Percentiles rank a stretch among this genome's conserved stretches.
phyloP scores from a whole-genome alignment of 2,329 filamentous ascomycete species.

The Endoconidiophora laricicola region DNA sequence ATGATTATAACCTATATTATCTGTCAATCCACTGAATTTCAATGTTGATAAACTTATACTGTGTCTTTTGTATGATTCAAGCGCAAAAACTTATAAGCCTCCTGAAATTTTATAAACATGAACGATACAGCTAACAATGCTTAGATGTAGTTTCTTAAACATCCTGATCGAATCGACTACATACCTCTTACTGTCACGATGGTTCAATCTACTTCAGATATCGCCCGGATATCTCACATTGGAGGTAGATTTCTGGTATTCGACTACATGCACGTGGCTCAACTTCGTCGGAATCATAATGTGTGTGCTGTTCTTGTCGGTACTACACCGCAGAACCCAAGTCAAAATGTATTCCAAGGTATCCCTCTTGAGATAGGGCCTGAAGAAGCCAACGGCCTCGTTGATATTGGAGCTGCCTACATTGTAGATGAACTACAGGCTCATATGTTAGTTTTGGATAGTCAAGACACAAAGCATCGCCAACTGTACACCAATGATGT shows the following conservation, averaged over 20 bases:
- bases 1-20: constrained; percentile 20
- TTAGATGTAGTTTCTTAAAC: constrained; percentile 4
- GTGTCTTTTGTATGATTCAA: constrained; percentile 12
- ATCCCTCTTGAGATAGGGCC: constrained; percentile 78
- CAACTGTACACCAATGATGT: constrained; percentile 2
- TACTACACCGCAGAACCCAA: constrained; percentile 77
- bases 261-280: constrained; percentile 62
- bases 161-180: not conserved
- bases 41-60: constrained; percentile 23
- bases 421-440: constrained; percentile 62
- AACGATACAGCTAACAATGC: constrained; percentile 4
- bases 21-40: constrained; percentile 43
- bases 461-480: constrained; percentile 25
- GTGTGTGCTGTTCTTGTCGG: constrained; percentile 78
- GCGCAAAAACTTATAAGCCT: not conserved
- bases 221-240: constrained; percentile 66
- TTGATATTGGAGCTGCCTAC: constrained; percentile 60
- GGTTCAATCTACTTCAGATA: constrained; percentile 17
- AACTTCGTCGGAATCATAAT: constrained; percentile 62
- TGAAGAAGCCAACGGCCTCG: constrained; percentile 71
- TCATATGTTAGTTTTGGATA: constrained; percentile 48
- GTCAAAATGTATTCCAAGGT: constrained; percentile 87
- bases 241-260: constrained; percentile 77
- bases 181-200: not conserved
- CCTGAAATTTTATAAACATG: not conserved